These are phyloP conservation scores for Microbotryum saponariae DNA, from an alignment of 1,284 basidiomycete genomes.

Conservation along the genomic window DNA sequence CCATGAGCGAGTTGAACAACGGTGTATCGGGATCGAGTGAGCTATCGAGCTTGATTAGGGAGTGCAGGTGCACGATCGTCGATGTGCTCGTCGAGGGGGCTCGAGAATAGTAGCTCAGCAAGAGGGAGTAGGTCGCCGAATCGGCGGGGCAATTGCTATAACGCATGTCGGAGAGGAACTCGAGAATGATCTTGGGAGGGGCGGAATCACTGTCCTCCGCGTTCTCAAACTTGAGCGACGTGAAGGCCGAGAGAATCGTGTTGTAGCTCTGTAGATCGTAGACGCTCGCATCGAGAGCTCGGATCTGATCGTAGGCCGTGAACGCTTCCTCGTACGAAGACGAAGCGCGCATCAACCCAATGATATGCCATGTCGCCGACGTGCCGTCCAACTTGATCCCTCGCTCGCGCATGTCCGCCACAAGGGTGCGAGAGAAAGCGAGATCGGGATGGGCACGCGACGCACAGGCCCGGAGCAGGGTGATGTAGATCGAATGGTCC, in stretches of 20 bases:
- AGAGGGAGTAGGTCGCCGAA: conserved; percentile 59
- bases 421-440: conserved; percentile 16
- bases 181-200: conserved; percentile 60
- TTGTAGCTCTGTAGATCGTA: conserved; percentile 23
- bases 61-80: conserved; percentile 61
- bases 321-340: conserved; percentile 26
- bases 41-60: conserved; percentile 67
- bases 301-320: conserved; percentile 24
- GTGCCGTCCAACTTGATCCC: conserved; percentile 16
- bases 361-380: conserved; percentile 10
- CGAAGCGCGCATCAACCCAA: conserved; percentile 23
- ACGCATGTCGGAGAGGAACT: conserved; percentile 78
- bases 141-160: conserved; percentile 54
- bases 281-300: conserved; percentile 25
- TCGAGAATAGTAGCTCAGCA: conserved; percentile 51
- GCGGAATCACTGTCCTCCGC: conserved; percentile 46
- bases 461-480: conserved; percentile 25
- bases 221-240: conserved; percentile 39
- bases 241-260: conserved; percentile 29
- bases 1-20: conserved; percentile 83
- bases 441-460: conserved; percentile 15
- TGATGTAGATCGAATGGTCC: conserved; percentile 20
- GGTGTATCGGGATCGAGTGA: conserved; percentile 62
- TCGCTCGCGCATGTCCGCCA: conserved; percentile 23
- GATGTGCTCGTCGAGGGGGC: conserved; percentile 11